These are phyloP conservation scores for Gymnopilus junonius DNA, from an alignment of 768 basidiomycete genomes.

Conservation along the genomic window DNA sequence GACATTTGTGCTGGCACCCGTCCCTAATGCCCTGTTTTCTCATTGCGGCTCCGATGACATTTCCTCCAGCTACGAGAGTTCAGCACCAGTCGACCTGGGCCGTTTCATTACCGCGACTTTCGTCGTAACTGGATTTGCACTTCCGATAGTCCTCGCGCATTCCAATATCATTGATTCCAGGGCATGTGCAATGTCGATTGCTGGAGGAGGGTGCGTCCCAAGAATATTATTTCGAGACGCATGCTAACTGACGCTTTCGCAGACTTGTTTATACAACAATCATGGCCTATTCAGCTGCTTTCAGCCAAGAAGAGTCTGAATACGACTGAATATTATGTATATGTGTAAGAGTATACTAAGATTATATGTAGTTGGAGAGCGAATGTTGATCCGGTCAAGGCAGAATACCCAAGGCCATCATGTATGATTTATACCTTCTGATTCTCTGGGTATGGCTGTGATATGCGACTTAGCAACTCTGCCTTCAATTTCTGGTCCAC, in stretches of 20 bases:
- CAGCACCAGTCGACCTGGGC: conserved; percentile 85
- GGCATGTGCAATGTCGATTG: conserved; percentile 93
- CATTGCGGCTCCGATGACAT: conserved; percentile 93
- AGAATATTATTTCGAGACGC: neutral
- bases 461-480: conserved; percentile 47
- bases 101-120: conserved; percentile 91
- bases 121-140: conserved; percentile 91
- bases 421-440: neutral
- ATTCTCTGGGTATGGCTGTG: conserved; percentile 31
- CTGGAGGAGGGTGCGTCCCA: conserved; percentile 81
- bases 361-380: neutral
- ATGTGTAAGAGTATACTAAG: conserved; percentile 10
- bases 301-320: conserved; percentile 82
- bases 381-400: neutral
- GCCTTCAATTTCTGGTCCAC: conserved; percentile 26
- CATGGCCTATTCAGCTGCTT: conserved; percentile 82
- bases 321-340: conserved; percentile 58
- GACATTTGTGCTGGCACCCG: conserved; percentile 92
- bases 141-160: conserved; percentile 92
- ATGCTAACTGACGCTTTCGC: conserved; percentile 5
- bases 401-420: neutral
- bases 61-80: conserved; percentile 70
- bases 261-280: conserved; percentile 92
- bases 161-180: conserved; percentile 83
- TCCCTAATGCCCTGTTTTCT: conserved; percentile 94